phyloP scores from a whole-genome alignment of 495 filamentous ascomycete species.

The Penicillium maclennaniae region DNA sequence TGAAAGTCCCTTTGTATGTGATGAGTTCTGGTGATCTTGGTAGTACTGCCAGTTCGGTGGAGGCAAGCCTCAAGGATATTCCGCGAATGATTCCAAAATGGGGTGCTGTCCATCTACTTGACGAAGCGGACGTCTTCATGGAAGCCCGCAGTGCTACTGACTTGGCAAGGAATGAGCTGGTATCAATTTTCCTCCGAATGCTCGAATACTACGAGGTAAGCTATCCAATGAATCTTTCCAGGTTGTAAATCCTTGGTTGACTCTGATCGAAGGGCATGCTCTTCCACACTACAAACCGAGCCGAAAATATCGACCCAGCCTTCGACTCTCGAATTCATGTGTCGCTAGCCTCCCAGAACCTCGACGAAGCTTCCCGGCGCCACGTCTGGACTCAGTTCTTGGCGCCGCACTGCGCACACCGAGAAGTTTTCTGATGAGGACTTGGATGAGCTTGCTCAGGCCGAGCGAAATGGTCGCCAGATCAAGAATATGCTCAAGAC shows the following conservation, averaged over 20 bases:
- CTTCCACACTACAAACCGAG: conserved; percentile 57
- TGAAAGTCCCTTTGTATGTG: conserved; percentile 31
- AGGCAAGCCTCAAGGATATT: conserved; percentile 46
- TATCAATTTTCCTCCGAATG: conserved; percentile 50
- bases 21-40: conserved; percentile 56
- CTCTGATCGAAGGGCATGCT: conserved; percentile 52
- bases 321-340: conserved; percentile 52
- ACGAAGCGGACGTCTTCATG: conserved; percentile 48
- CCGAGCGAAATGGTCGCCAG: conserved; percentile 31
- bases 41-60: conserved; percentile 44
- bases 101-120: conserved; percentile 43
- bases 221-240: conserved; percentile 4
- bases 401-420: conserved; percentile 5
- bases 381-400: conserved; percentile 33
- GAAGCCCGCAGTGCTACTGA: conserved; percentile 31
- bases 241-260: not conserved
- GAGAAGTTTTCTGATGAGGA: conserved; percentile 25
- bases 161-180: conserved; percentile 40
- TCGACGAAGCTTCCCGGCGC: conserved; percentile 26
- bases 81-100: conserved; percentile 48
- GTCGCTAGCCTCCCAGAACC: conserved; percentile 42
- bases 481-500: conserved; percentile 56
- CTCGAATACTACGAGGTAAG: conserved; percentile 47
- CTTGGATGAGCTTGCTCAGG: conserved; percentile 22
- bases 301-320: conserved; percentile 45